Base-by-base conservation (phyloP, 768 basidiomycete species). In the Xerocomellus chrysenteron region DNA sequence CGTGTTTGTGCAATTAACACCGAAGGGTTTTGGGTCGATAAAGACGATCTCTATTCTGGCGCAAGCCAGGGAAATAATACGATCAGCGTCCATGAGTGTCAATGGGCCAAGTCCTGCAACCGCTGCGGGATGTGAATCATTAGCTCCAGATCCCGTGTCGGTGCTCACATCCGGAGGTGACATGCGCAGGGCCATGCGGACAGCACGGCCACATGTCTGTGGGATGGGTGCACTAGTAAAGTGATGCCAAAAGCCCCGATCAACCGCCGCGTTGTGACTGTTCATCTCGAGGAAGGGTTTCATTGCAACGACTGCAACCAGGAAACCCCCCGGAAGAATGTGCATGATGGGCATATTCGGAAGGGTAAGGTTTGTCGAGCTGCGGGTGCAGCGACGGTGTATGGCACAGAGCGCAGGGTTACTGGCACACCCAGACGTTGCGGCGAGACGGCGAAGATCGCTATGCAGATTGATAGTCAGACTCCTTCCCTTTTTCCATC, bases 81-180 rank as follows among this genome's bases (percentile, higher is more conserved):
- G 4, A 44, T 54, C 44, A 21, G 3, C 13, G 50, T 59, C n/a
- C 39, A 59, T n/a, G 21, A 52, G 42, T 61, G 60, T 30, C 54
- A 43, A 11, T 54, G 59, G 61, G 44, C 33, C 24, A 30, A 9
- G 30, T 39, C 47, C 39, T 26, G 14, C 19, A 43, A 21, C 30
- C 55, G 59, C 1, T 61, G 59, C 14, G 51, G 50, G 5, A 51
- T 57, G 49, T 61, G 61, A 55, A 51, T 61, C 7, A 11, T 57
- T 19, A 54, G 54, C 5, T 43, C 58, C 14, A 52, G 48, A 19
- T 6, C 51, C 28, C 9, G 21, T 4, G 10, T 61, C 8, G 54
- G 37, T 13, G 30, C 37, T 24, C 58, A 61, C 13, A 24, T 53
- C 16, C 53, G 54, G 4, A 52, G 47, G 12, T 61, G 60, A 58